Conservation (phyloP, 345 rosid species). For the Sisymbrium irio region DNA sequence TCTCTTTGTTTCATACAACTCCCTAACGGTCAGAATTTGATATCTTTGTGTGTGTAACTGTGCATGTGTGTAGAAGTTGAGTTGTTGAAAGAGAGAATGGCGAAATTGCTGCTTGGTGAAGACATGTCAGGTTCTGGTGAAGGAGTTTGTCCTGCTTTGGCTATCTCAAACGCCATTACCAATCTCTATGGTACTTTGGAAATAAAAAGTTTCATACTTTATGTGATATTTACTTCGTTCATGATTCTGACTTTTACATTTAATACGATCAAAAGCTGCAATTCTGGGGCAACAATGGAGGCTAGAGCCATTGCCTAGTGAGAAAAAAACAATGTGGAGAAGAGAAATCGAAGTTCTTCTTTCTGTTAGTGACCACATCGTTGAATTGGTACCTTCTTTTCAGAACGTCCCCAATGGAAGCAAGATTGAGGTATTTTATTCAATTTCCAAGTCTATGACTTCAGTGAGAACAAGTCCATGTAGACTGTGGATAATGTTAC, state of each 20-base stretch:
- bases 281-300: constrained; percentile 94
- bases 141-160: constrained; percentile 89
- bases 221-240: background rate
- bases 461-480: background rate
- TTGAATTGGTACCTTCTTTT: constrained; percentile 88
- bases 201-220: background rate
- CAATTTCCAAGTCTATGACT: background rate
- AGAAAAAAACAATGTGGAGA: constrained; percentile 90
- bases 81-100: constrained; percentile 94
- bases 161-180: constrained; percentile 91
- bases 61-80: constrained; percentile 52
- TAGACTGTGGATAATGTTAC: background rate
- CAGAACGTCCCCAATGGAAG: constrained; percentile 80
- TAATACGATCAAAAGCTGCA: constrained; percentile 48
- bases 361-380: constrained; percentile 84
- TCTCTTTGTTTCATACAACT: constrained; percentile 29
- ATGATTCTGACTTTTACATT: background rate
- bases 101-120: constrained; percentile 95
- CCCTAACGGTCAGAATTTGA: background rate
- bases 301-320: constrained; percentile 67
- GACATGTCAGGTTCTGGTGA: constrained; percentile 99
- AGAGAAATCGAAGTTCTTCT: constrained; percentile 95
- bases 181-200: constrained; percentile 70
- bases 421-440: constrained; percentile 73
- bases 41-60: background rate